Conservation (phyloP, 257 asterid species). For the Coffea eugenioides region DNA sequence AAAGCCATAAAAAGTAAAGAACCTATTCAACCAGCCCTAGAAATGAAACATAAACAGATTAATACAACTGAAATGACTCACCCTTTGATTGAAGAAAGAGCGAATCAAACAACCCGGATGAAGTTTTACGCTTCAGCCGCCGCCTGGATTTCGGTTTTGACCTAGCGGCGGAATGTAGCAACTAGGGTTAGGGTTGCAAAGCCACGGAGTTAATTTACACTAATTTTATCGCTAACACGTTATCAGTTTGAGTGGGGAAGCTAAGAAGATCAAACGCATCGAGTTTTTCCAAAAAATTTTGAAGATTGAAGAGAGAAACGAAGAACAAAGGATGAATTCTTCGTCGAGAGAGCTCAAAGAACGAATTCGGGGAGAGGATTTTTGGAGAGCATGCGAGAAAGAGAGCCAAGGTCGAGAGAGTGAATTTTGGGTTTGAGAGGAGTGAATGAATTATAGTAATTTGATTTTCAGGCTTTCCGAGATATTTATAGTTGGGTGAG, state of each 20-base stretch:
- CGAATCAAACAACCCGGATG: neutral
- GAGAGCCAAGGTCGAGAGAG: neutral
- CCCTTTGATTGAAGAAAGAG: neutral
- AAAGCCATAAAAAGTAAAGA: neutral
- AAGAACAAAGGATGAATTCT: neutral
- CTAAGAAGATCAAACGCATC: neutral
- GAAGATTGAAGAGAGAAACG: neutral
- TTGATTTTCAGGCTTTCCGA: neutral
- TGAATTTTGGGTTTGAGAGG: neutral
- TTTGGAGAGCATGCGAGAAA: neutral
- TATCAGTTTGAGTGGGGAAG: neutral
- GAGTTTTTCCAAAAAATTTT: neutral
- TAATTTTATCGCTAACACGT: neutral
- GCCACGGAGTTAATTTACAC: neutral
- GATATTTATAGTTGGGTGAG: neutral
- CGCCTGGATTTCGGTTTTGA: neutral
- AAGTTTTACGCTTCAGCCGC: neutral
- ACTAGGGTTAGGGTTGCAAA: slow-evolving; percentile 39
- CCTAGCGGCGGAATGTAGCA: slow-evolving; percentile 7
- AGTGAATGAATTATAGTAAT: neutral
- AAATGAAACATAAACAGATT: neutral
- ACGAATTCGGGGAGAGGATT: neutral
- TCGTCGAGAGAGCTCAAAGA: neutral
- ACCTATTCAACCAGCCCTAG: neutral
- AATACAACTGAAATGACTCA: slow-evolving; percentile 4